phyloP scores from a whole-genome alignment of 306 rosid genomes.

The Hippophae gyantsensis region DNA sequence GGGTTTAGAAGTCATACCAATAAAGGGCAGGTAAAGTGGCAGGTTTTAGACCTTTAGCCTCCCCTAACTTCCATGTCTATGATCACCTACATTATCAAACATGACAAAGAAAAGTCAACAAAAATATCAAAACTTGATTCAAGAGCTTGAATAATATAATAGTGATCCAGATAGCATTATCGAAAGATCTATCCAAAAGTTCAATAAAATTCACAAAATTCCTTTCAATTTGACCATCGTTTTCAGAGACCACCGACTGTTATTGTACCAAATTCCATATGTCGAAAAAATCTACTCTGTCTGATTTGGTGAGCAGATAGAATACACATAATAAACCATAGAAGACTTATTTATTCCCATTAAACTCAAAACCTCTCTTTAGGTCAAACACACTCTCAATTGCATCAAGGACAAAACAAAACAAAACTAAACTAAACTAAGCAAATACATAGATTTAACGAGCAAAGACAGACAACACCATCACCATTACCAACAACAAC shows the following conservation, averaged over 20 bases:
- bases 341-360: no score
- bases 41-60: constrained; percentile 38
- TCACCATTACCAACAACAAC: no score
- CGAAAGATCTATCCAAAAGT: background rate
- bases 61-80: constrained; percentile 54
- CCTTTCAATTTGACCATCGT: constrained; percentile 7
- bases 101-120: constrained; percentile 3
- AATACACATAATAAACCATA: no score
- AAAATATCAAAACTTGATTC: background rate
- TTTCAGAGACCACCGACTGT: background rate
- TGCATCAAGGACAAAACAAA: no score
- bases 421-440: no score
- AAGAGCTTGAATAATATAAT: background rate
- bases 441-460: no score
- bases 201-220: background rate
- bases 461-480: no score
- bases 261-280: no score
- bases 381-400: no score
- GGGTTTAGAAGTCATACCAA: constrained; percentile 29
- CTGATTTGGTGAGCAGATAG: no score
- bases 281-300: no score
- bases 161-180: background rate
- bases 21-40: constrained; percentile 38
- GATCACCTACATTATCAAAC: constrained; percentile 24
- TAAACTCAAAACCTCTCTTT: no score